Evolutionary conservation across 1,139 yeast species (phyloP).

Genomic region (Debaryomycetaceae sp.): DNA sequence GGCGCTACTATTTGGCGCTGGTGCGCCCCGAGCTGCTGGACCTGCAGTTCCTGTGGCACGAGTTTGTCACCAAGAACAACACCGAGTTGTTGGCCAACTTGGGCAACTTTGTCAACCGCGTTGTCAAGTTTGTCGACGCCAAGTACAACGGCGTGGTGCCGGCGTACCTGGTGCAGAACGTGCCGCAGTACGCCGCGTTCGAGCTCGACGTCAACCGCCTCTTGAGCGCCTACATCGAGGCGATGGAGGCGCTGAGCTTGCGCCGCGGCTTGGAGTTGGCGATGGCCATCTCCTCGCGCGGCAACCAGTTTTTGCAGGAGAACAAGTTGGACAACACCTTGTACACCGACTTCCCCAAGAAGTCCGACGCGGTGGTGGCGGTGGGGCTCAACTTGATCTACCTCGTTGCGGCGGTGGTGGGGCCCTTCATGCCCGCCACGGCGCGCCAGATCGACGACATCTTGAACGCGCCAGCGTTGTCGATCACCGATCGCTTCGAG

Average conservation of each 20-base stretch:
- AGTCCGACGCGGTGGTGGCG: slow-evolving; percentile 89
- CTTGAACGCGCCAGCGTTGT: slow-evolving; percentile 75
- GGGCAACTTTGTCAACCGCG: slow-evolving; percentile 94
- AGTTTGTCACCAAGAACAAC: slow-evolving; percentile 90
- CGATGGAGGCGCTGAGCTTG: slow-evolving; percentile 75
- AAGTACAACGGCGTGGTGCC: slow-evolving; percentile 93
- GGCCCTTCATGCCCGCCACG: slow-evolving; percentile 91
- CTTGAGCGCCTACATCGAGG: slow-evolving; percentile 56
- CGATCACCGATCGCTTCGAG: slow-evolving; percentile 73
- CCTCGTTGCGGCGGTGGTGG: slow-evolving; percentile 70
- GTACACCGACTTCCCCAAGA: slow-evolving; percentile 69
- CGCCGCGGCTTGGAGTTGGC: slow-evolving; percentile 89
- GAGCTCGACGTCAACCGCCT: slow-evolving; percentile 58
- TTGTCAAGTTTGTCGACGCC: slow-evolving; percentile 83
- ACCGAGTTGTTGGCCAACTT: slow-evolving; percentile 89
- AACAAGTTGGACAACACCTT: slow-evolving; percentile 88
- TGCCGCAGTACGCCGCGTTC: slow-evolving; percentile 49
- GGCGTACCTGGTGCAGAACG: slow-evolving; percentile 40
- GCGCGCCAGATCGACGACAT: slow-evolving; percentile 65
- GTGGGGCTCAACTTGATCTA: slow-evolving; percentile 87
- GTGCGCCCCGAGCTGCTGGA: slow-evolving; percentile 95
- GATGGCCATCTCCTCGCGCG: slow-evolving; percentile 88
- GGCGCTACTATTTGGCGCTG: slow-evolving; percentile 94
- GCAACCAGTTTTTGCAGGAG: slow-evolving; percentile 92
- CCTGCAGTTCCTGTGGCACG: slow-evolving; percentile 95